Evolutionary conservation across 768 basidiomycete species (phyloP), one percentile per base, ranked within the genome.

Genomic region (Tephrocybe sp.): DNA sequence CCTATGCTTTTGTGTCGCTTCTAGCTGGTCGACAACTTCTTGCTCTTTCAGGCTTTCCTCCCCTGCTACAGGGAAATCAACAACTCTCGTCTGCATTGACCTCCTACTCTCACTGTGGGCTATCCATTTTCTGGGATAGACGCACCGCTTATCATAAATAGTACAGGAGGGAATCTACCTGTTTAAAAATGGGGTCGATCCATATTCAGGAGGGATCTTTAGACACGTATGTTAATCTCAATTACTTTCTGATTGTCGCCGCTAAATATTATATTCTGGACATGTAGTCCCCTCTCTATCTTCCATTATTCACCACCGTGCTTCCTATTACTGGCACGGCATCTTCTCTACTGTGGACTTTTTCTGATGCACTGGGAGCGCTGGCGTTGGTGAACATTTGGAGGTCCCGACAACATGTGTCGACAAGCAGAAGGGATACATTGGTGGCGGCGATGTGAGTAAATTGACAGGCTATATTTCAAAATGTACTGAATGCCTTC

Each of bases 151-250:
- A 45, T 43, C 38, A 55, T 39, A 36, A 13, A 11, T 32, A 98
- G 96, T 98, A 52, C 83, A 84, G 63, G 96, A 98, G 68, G 95
- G 94, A 14, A 76, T 96, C 4, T 92, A 85, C 68, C 78, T 98
- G 13, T 85, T 85, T 55, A 72, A 77, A 36, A 73, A 88, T 68
- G 84, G 82, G n/a, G 71, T 91, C 19, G 82, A 94, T 63, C 94
- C 94, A 26, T 98, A 97, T 59, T 79, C 85, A 50, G 94, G 92
- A 35, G 89, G 91, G 5, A 70, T 84, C 9, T 92, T 96, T 63
- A 80, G 85, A 62, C 93, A 96, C 67, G 94, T 95, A 68, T 53
- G 88, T 56, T 13, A 56, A 7, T 34, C 19, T n/a, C 13, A 9
- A 35, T 16, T 9, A 12, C 6, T 32, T 30, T 46, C 34, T n/a